Conservation (phyloP, 768 basidiomycete species). For the Leccinum barrowsii region DNA sequence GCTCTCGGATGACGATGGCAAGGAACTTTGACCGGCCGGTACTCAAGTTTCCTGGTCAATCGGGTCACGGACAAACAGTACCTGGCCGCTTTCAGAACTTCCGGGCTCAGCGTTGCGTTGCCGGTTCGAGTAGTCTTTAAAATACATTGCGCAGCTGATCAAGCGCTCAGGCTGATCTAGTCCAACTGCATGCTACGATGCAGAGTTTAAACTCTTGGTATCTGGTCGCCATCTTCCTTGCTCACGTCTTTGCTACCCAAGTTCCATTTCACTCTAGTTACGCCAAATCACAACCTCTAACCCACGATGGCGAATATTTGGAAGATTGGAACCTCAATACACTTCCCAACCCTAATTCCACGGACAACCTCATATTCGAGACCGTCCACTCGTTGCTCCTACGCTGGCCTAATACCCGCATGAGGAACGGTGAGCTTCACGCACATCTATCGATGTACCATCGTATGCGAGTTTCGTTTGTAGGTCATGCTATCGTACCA, state of each 20-base stretch:
- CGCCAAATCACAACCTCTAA: not conserved
- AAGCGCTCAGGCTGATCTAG: not conserved
- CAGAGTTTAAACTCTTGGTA: not conserved
- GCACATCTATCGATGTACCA: not conserved
- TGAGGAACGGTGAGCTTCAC: constrained; percentile 33
- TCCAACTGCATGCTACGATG: not conserved
- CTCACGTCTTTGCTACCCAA: not conserved
- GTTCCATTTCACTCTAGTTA: not conserved
- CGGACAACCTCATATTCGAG: constrained; percentile 26
- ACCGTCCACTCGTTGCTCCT: constrained; percentile 29
- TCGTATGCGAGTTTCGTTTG: not conserved
- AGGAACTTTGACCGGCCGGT: not conserved
- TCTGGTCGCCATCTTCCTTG: not conserved
- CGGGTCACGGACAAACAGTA: not conserved
- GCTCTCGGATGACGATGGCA: not conserved
- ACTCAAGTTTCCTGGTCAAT: not conserved
- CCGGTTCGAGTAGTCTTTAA: not conserved
- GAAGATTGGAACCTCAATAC: not conserved
- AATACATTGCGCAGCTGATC: not conserved
- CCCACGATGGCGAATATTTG: not conserved
- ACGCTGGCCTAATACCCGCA: constrained; percentile 42
- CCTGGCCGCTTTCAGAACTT: not conserved
- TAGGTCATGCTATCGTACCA: constrained; percentile 22
- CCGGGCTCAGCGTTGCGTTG: not conserved
- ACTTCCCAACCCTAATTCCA: constrained; percentile 13